Evolutionary conservation across 2,329 filamentous ascomycete genomes (phyloP).

Genomic region (Clarireedia paspali): DNA sequence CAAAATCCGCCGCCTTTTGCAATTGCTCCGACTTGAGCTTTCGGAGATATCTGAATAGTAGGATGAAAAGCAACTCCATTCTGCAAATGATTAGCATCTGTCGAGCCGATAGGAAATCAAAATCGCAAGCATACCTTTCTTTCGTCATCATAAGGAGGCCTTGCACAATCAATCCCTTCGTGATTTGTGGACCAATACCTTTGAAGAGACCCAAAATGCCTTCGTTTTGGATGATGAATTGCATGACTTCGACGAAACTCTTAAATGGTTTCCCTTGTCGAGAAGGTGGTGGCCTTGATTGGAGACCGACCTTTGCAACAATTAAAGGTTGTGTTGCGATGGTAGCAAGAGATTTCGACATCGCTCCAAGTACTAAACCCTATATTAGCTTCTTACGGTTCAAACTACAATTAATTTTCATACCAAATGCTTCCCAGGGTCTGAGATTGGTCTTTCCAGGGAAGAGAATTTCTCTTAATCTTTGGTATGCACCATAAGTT

Average conservation of each 20-base stretch:
- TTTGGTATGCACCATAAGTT: conserved; percentile 94
- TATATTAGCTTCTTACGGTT: conserved; percentile 1
- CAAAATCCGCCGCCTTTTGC: conserved; percentile 55
- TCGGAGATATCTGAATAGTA: conserved; percentile 76
- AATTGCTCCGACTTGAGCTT: conserved; percentile 63
- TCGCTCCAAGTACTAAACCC: conserved; percentile 69
- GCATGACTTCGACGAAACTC: conserved; percentile 89
- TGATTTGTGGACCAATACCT: conserved; percentile 86
- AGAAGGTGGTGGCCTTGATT: conserved; percentile 81
- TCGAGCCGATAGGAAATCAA: not conserved
- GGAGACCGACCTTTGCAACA: conserved; percentile 92
- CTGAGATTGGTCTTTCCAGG: conserved; percentile 67
- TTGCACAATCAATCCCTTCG: conserved; percentile 89
- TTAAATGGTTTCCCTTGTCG: conserved; percentile 88
- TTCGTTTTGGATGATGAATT: conserved; percentile 85
- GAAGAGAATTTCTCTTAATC: conserved; percentile 70
- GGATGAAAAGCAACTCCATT: conserved; percentile 80
- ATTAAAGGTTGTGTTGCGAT: conserved; percentile 91
- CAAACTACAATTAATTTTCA: conserved; percentile 33
- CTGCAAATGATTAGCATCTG: conserved; percentile 34
- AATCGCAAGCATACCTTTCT: conserved; percentile 57
- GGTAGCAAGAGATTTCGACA: conserved; percentile 89
- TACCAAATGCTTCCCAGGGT: conserved; percentile 86
- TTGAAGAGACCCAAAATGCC: conserved; percentile 84
- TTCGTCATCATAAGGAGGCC: conserved; percentile 99